A percentile compares a stretch with the other conserved stretches of the same genome.
Evolutionary conservation across 495 filamentous ascomycete species (phyloP).

Genomic region (Aspergillus bridgeri): DNA sequence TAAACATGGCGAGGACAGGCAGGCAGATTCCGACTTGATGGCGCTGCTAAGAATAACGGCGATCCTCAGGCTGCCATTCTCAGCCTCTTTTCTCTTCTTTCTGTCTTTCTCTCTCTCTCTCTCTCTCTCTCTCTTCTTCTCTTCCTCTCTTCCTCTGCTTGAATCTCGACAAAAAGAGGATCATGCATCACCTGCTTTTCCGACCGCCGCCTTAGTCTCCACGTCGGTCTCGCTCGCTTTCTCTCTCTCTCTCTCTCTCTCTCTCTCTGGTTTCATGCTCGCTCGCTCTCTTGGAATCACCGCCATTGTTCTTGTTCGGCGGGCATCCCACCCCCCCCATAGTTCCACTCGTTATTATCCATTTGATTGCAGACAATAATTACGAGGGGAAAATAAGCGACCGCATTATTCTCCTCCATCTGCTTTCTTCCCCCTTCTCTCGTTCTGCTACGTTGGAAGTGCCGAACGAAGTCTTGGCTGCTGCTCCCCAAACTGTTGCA

Average conservation of each 20-base stretch:
- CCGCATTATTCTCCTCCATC: background rate
- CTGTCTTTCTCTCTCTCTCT: conserved; percentile 4
- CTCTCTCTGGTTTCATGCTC: conserved; percentile 19
- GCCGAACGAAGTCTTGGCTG: background rate
- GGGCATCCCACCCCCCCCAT: too few relatives aligned
- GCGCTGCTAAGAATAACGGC: background rate
- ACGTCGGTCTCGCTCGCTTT: conserved; percentile 11
- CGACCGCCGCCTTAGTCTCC: conserved; percentile 4
- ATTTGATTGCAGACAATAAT: background rate
- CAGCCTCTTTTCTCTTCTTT: background rate
- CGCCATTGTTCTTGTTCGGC: too few relatives aligned
- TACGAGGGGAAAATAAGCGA: background rate
- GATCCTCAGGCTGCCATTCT: conserved; percentile 1
- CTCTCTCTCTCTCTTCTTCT: conserved; percentile 1
- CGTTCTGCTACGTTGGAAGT: background rate
- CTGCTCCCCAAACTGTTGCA: too few relatives aligned
- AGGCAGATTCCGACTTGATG: background rate
- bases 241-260: conserved; percentile 15
- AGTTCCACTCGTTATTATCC: background rate
- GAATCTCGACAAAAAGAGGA: too few relatives aligned
- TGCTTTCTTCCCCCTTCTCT: conserved; percentile 8
- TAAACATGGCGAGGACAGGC: background rate
- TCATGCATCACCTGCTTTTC: too few relatives aligned
- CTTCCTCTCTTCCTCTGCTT: conserved; percentile 2
- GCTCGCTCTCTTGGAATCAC: conserved; percentile 11